phyloP scores from a whole-genome alignment of 1,284 basidiomycete genomes.

The Schizophyllum commune region DNA sequence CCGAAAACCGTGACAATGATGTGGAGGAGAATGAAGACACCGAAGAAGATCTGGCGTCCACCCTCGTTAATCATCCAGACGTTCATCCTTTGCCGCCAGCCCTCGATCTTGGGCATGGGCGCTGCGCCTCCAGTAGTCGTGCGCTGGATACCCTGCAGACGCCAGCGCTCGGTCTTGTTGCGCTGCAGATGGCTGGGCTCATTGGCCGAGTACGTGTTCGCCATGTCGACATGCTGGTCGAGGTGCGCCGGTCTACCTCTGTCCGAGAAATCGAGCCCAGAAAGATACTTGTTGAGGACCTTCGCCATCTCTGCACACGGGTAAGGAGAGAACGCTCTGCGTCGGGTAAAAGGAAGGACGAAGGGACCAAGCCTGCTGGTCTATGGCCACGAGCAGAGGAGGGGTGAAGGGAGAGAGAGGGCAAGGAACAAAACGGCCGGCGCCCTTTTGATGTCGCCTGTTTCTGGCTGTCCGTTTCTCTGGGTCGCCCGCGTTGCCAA shows the following conservation, averaged over 20 bases:
- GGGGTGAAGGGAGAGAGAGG: background rate
- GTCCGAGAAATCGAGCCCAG: background rate
- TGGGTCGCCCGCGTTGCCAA: background rate
- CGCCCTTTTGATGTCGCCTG: background rate
- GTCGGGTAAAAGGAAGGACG: background rate
- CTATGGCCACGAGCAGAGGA: background rate
- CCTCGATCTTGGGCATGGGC: conserved; percentile 26
- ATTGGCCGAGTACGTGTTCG: background rate
- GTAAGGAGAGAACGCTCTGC: background rate
- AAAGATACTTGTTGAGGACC: background rate
- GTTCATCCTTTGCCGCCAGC: conserved; percentile 40
- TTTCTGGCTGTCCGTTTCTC: background rate
- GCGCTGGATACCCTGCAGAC: conserved; percentile 18
- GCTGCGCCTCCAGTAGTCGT: conserved; percentile 27
- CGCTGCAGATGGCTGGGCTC: conserved; percentile 15
- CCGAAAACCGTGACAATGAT: conserved; percentile 68
- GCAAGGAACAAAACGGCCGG: background rate
- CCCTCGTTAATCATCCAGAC: conserved; percentile 92
- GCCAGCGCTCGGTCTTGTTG: conserved; percentile 18
- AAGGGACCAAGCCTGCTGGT: background rate
- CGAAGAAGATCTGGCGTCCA: conserved; percentile 68
- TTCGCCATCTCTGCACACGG: background rate
- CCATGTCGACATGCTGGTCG: background rate
- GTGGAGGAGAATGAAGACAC: conserved; percentile 70
- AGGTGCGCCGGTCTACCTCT: background rate